These are phyloP conservation scores for Mimosa bimucronata DNA, from an alignment of 306 rosid genomes.

Conservation along the genomic window DNA sequence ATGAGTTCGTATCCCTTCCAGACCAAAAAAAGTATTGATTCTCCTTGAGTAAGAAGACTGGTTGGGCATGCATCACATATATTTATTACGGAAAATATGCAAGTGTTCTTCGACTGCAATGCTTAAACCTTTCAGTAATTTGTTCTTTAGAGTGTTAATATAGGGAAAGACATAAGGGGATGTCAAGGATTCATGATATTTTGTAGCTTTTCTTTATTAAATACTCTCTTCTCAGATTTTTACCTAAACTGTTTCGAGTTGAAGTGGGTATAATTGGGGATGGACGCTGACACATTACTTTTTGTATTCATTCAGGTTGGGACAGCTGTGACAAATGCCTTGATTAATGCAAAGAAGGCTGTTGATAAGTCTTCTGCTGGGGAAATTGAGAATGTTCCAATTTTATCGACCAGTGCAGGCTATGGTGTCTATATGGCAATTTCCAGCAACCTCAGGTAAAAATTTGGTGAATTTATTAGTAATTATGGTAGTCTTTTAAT, in stretches of 20 bases:
- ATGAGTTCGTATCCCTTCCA: background rate
- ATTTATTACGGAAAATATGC: constrained; percentile 17
- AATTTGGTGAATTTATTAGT: constrained; percentile 18
- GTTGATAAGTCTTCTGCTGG: constrained; percentile 65
- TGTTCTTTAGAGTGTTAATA: constrained; percentile 20
- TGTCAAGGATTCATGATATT: constrained; percentile 10
- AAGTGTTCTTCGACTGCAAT: constrained; percentile 12
- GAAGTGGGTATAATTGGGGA: constrained; percentile 22
- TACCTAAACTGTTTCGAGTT: constrained; percentile 3
- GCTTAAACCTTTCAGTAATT: constrained; percentile 17
- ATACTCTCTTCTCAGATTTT: constrained; percentile 16
- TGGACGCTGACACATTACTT: constrained; percentile 18
- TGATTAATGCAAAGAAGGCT: constrained; percentile 76
- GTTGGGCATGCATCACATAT: constrained; percentile 22
- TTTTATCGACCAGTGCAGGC: constrained; percentile 81
- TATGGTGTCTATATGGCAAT: constrained; percentile 92
- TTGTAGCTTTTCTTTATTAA: constrained; percentile 4
- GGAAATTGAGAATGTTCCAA: constrained; percentile 84
- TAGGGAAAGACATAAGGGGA: constrained; percentile 22
- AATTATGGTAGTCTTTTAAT: constrained; percentile 17
- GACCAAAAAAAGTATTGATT: background rate
- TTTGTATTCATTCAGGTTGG: constrained; percentile 62
- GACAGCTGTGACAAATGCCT: constrained; percentile 82
- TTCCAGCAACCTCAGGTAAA: constrained; percentile 94
- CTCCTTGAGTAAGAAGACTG: background rate